Conservation (phyloP, 139 green algal genomes). For the Desmodesmus armatus region DNA sequence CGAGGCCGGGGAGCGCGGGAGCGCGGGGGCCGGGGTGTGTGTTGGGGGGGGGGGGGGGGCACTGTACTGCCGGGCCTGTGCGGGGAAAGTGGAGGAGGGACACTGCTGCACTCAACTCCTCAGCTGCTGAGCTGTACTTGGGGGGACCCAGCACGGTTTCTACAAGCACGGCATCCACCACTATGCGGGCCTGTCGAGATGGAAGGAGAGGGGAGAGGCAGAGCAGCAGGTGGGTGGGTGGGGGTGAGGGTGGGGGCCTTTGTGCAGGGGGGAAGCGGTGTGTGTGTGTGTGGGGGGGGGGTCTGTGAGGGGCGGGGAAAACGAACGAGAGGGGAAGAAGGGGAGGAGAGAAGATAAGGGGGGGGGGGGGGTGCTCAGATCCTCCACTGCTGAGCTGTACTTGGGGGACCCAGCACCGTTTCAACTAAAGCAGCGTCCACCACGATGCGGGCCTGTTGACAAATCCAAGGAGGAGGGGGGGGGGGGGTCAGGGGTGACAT, state of each 20-base stretch:
- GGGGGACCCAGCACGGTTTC: conserved; percentile 77
- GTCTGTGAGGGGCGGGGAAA: no score
- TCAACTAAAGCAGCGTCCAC: conserved; percentile 75
- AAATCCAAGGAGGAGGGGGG: conserved; percentile 30
- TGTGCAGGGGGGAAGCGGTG: no score
- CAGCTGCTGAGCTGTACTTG: conserved; percentile 38
- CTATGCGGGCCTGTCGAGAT: background rate
- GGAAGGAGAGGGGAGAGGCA: conserved; percentile 39
- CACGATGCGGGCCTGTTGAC: conserved; percentile 24
- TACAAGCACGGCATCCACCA: conserved; percentile 74
- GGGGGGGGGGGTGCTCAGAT: conserved; percentile 60
- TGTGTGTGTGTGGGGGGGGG: no score
- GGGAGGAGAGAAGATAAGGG: conserved; percentile 56
- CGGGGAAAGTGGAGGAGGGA: no score
- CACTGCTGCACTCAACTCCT: conserved; percentile 62
- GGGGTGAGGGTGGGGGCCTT: no score
- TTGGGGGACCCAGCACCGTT: conserved; percentile 73
- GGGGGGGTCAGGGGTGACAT: conserved; percentile 1
- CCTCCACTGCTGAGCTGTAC: conserved; percentile 42
- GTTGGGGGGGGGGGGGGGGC: no score
- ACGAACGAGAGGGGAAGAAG: no score
- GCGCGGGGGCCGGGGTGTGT: no score
- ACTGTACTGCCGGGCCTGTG: no score
- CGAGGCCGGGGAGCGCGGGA: background rate
- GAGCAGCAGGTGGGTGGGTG: background rate